Conservation (phyloP, 148 eudicot genomes). For the Polygonum maritimum region DNA sequence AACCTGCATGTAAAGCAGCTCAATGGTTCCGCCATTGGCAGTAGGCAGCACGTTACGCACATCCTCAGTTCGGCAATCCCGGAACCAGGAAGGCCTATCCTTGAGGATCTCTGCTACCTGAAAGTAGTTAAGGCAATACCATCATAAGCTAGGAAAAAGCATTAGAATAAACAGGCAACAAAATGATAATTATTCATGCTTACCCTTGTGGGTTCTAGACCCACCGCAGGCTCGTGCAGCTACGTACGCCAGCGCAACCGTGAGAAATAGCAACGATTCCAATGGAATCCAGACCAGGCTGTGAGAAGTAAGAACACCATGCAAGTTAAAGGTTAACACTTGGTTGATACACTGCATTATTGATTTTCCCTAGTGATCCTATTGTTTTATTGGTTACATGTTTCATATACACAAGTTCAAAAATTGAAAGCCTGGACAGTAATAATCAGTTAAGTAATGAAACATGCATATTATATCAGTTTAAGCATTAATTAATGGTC, state of each 20-base stretch:
- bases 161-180: background rate
- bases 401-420: too few relatives aligned
- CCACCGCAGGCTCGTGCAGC: conserved; percentile 99
- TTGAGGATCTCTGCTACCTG: conserved; percentile 99
- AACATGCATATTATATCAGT: background rate
- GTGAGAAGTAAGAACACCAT: conserved; percentile 4
- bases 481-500: background rate
- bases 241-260: conserved; percentile 99
- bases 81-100: conserved; percentile 97
- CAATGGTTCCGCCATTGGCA: conserved; percentile 98
- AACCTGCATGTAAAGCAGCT: conserved; percentile 99
- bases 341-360: background rate
- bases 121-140: background rate
- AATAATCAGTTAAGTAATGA: too few relatives aligned
- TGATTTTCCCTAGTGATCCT: too few relatives aligned
- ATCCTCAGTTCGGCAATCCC: conserved; percentile 98
- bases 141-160: background rate
- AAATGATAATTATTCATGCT: conserved; percentile 7
- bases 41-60: conserved; percentile 94
- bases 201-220: conserved; percentile 98
- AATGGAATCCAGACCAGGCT: conserved; percentile 99
- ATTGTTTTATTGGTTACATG: too few relatives aligned
- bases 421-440: too few relatives aligned
- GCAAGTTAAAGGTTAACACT: background rate
- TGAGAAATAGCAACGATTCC: conserved; percentile 99